phyloP scores from a whole-genome alignment of 179 eudicot species.

The Heliamphora ciliata region DNA sequence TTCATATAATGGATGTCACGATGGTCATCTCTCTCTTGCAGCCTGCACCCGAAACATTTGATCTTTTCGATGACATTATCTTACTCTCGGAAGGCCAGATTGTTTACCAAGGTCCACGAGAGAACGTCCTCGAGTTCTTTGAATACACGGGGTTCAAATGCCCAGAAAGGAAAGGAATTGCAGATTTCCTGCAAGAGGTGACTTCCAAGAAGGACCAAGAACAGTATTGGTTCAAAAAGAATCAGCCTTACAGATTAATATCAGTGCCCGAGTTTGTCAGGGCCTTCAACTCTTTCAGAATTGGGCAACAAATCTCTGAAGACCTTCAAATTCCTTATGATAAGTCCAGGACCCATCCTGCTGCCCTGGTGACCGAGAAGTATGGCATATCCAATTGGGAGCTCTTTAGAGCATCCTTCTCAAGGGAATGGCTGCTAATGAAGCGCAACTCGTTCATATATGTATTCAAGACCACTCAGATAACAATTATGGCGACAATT shows the following conservation, averaged over 20 bases:
- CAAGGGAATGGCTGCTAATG: constrained; percentile 79
- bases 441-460: constrained; percentile 63
- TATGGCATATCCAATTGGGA: constrained; percentile 59
- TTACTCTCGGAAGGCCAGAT: constrained; percentile 76
- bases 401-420: constrained; percentile 58
- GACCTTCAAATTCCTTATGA: constrained; percentile 55
- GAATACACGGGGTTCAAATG: constrained; percentile 71
- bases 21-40: constrained; percentile 82
- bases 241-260: constrained; percentile 47
- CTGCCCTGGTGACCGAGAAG: constrained; percentile 56
- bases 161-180: constrained; percentile 74
- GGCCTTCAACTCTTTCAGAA: constrained; percentile 43
- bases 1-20: constrained; percentile 71
- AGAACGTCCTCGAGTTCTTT: constrained; percentile 56
- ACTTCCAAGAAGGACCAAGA: constrained; percentile 76
- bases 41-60: constrained; percentile 79
- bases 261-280: constrained; percentile 52
- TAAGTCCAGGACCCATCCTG: constrained; percentile 49
- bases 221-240: constrained; percentile 61
- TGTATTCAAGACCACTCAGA: constrained; percentile 63
- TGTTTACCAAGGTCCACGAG: constrained; percentile 82
- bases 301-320: constrained; percentile 36
- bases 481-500: constrained; percentile 54
- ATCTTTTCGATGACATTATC: constrained; percentile 74
- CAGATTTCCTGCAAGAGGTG: constrained; percentile 91